Percentiles rank a stretch among this genome's conserved stretches.
phyloP scores from a whole-genome alignment of 1,139 yeast genomes.

The Ogataea hybrid region DNA sequence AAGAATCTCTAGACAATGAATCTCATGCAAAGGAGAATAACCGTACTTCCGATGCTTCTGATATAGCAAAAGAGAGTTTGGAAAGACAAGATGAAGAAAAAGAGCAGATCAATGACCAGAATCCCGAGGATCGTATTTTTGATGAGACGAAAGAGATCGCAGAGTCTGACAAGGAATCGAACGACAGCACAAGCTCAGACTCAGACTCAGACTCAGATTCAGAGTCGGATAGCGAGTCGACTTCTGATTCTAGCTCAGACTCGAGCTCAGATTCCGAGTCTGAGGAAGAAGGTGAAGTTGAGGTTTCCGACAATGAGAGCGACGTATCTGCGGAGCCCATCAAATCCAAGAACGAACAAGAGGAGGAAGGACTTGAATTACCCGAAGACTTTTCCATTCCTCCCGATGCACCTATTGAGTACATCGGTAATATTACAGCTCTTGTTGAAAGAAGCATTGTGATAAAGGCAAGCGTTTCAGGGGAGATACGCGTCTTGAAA shows the following conservation, averaged over 20 bases:
- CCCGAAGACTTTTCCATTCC: constrained; percentile 67
- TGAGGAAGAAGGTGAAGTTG: constrained; percentile 18
- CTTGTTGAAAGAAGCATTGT: constrained; percentile 73
- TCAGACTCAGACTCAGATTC: constrained; percentile 7
- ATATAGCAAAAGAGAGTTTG: too few relatives aligned
- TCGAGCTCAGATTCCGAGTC: constrained; percentile 9
- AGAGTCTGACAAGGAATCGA: constrained; percentile 13
- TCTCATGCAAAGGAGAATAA: too few relatives aligned
- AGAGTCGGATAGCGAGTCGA: constrained; percentile 8
- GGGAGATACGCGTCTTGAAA: constrained; percentile 79
- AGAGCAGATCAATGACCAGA: not conserved
- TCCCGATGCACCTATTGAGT: constrained; percentile 62
- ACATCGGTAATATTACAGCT: constrained; percentile 68
- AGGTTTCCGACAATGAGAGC: constrained; percentile 34
- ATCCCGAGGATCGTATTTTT: constrained; percentile 12
- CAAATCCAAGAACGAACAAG: constrained; percentile 70
- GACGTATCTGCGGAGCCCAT: constrained; percentile 60
- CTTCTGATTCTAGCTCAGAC: not conserved
- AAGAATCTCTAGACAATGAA: too few relatives aligned
- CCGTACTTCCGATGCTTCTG: too few relatives aligned
- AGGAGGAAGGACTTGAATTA: constrained; percentile 67
- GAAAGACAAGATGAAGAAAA: not conserved
- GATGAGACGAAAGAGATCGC: constrained; percentile 21
- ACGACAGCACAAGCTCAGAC: constrained; percentile 13
- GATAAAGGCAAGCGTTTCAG: constrained; percentile 73